Base-by-base conservation (phyloP, 2,329 filamentous ascomycete genomes). In the Cadophora gregata region DNA sequence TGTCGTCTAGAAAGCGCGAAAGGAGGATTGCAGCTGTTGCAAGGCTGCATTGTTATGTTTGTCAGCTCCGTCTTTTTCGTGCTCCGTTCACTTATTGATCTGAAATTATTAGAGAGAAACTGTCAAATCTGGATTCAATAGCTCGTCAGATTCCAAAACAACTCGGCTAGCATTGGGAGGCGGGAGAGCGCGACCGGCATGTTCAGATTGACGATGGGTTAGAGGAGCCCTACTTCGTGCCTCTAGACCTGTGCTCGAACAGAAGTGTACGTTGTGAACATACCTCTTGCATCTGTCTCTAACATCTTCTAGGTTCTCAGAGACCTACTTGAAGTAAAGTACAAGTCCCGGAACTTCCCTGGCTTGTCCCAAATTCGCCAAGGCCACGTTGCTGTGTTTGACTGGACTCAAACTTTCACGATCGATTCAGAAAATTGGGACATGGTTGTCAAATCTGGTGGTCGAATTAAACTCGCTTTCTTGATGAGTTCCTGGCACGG, bases 181-280 rank as follows among this genome's bases (percentile, higher is more conserved):
- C 53, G 21, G 53, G 62, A 16, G 29, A 56, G 19, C 19, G 9
- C 1, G 50, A 56, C 19, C 27, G 48, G 6, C 38, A 59, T 42
- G 27, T 64, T 9, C 38, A 59, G 19, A 51, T 64, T 21, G 62
- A 64, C 47, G 62, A 64, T 64, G 62, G 62, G 2, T 50, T 64
- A 36, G 62, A 59, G 7, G 48, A 48, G 27, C 51, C 62, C 7
- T 50, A 51, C 12, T 50, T 59, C 27, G 21, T 59, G 12, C 62
- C 62, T 33, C 19, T 64, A 2, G 62, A 64, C 6, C n/a, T 64
- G 27, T 64, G 53, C 29, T 64, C 62, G 21, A 50, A 24, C 27
- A 27, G 45, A 4, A 4, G 50, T 53, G 62, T 64, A 51, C 38
- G 1, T 38, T 59, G 7, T 2, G 3, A 42, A 6, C 5, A 12